phyloP scores from a whole-genome alignment of 2,329 filamentous ascomycete species.

The Exophiala mesophila region DNA sequence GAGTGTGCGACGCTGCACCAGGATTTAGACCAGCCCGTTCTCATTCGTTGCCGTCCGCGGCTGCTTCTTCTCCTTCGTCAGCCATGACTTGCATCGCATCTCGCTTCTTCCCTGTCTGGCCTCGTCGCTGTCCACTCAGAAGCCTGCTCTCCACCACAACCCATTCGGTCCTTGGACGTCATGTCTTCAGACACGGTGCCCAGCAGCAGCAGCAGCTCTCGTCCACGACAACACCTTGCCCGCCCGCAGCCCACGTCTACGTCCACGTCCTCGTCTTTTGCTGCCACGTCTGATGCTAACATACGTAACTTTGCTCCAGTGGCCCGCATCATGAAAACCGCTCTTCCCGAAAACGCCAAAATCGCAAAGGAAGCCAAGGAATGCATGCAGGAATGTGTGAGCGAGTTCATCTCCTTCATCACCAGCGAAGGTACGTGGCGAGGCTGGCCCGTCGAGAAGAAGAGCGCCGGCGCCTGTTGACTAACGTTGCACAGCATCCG shows the following conservation, averaged over 20 bases:
- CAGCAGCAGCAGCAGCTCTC: constrained; percentile 12
- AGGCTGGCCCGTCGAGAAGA: not conserved
- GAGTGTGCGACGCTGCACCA: constrained; percentile 22
- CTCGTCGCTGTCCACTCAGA: constrained; percentile 26
- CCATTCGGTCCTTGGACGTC: constrained; percentile 14
- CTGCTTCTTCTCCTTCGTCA: constrained; percentile 36
- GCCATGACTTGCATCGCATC: constrained; percentile 39
- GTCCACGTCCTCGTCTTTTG: constrained; percentile 30
- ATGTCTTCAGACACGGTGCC: constrained; percentile 25
- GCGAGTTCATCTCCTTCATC: constrained; percentile 99
- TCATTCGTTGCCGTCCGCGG: constrained; percentile 38
- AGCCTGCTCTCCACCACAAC: constrained; percentile 9
- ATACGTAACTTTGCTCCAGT: constrained; percentile 94
- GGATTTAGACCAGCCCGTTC: constrained; percentile 23
- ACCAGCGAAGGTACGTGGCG: constrained; percentile 78
- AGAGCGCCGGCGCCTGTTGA: constrained; percentile 13
- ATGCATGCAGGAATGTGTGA: constrained; percentile 99
- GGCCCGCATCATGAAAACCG: constrained; percentile 97
- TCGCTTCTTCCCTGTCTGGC: constrained; percentile 21
- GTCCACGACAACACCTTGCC: constrained; percentile 34
- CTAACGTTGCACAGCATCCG: constrained; percentile 64
- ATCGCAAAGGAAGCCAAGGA: constrained; percentile 99
- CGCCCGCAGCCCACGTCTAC: constrained; percentile 44
- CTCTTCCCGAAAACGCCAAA: constrained; percentile 95
- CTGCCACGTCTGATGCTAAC: constrained; percentile 69